Evolutionary conservation across 2,329 filamentous ascomycete genomes (phyloP).

Genomic region (Exophiala lecanii-corni): DNA sequence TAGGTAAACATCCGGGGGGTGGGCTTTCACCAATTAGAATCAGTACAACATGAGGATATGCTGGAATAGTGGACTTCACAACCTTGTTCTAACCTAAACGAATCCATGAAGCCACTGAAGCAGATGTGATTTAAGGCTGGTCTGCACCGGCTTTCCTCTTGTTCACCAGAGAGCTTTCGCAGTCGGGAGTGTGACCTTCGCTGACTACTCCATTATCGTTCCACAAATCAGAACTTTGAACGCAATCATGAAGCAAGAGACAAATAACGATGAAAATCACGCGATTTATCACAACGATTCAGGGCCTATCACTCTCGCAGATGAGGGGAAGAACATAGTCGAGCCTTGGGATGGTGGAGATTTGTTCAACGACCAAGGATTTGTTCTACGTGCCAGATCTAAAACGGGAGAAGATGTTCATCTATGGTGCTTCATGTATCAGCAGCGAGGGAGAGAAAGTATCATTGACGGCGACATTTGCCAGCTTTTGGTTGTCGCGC

Average conservation of each 20-base stretch:
- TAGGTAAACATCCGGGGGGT: no score
- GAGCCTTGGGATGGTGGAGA: neutral
- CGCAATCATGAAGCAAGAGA: neutral
- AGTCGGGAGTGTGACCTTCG: no score
- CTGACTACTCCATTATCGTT: no score
- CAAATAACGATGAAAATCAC: neutral
- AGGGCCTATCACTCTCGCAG: neutral
- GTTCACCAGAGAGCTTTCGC: no score
- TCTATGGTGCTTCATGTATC: neutral
- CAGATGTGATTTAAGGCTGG: no score
- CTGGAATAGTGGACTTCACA: no score
- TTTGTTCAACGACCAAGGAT: conserved; percentile 1
- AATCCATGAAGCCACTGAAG: no score
- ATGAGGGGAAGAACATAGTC: neutral
- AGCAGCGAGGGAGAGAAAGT: neutral
- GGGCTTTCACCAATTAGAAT: no score
- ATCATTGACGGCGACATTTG: neutral
- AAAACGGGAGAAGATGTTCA: conserved; percentile 1
- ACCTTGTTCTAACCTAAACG: no score
- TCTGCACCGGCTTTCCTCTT: no score
- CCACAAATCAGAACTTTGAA: no score
- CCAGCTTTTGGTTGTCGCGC: neutral
- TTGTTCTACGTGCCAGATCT: neutral
- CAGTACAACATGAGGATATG: no score
- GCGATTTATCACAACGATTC: neutral